These are phyloP conservation scores for Cymbopogon citratus DNA, from an alignment of 176 grass and related monocot genomes.

Conservation along the genomic window DNA sequence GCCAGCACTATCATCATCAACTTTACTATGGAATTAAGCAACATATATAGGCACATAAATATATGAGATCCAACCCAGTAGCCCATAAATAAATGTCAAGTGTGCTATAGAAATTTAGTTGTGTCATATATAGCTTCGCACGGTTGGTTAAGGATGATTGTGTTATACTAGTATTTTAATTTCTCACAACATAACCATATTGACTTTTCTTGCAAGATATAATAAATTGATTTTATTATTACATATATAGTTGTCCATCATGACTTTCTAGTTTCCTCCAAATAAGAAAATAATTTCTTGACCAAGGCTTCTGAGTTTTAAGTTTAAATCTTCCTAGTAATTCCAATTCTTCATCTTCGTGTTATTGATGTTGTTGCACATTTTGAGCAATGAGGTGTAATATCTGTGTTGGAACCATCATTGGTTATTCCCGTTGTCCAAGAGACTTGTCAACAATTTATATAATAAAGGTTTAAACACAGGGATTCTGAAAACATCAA, in stretches of 20 bases:
- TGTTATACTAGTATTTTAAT: not conserved
- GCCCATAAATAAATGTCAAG: not conserved
- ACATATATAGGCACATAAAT: not conserved
- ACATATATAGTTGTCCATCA: not conserved
- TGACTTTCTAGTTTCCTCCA: not conserved
- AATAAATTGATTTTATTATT: not conserved
- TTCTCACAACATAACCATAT: not conserved
- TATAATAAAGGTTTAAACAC: not conserved
- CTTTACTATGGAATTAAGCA: constrained; percentile 21
- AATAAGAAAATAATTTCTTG: not conserved
- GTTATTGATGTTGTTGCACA: not conserved
- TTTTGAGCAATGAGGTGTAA: not conserved
- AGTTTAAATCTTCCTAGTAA: not conserved
- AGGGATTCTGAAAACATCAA: not conserved
- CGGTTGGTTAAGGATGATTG: not conserved
- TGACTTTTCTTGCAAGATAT: not conserved
- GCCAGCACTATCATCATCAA: not conserved
- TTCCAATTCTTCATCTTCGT: not conserved
- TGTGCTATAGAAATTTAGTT: not conserved
- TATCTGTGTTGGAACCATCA: not conserved
- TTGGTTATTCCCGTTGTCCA: not conserved
- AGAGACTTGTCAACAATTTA: not conserved
- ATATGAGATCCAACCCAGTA: not conserved
- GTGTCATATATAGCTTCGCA: not conserved
- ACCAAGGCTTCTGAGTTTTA: not conserved